Conservation (phyloP, 768 basidiomycete species). For the Kwoniella sp. region DNA sequence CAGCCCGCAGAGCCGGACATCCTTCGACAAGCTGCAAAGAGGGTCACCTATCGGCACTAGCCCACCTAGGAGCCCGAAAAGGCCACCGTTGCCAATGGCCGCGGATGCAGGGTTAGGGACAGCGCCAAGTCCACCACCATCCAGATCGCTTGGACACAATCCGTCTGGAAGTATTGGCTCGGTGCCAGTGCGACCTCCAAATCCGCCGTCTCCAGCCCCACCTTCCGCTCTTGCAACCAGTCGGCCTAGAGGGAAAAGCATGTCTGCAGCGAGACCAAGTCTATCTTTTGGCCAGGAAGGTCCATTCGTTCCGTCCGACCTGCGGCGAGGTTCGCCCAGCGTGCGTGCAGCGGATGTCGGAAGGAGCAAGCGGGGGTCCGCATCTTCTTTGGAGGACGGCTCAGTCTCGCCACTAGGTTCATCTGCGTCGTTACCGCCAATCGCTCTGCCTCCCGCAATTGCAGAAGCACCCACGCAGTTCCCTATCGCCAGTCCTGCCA, state of each 20-base stretch:
- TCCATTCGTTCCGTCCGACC: background rate
- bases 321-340: background rate
- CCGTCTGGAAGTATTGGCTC: too few relatives aligned
- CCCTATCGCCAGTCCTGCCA: background rate
- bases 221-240: slow-evolving; percentile 4
- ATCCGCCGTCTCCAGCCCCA: too few relatives aligned
- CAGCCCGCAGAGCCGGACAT: slow-evolving; percentile 4
- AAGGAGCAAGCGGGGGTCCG: too few relatives aligned
- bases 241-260: slow-evolving; percentile 23
- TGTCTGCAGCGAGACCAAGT: slow-evolving; percentile 1
- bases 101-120: background rate
- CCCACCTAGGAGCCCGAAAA: slow-evolving; percentile 9
- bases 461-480: slow-evolving; percentile 1
- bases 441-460: slow-evolving; percentile 18
- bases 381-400: too few relatives aligned
- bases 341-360: too few relatives aligned
- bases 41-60: slow-evolving; percentile 6
- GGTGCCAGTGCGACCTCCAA: too few relatives aligned
- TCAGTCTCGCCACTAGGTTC: background rate
- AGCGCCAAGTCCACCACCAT: slow-evolving; percentile 1
- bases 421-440: slow-evolving; percentile 16
- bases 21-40: slow-evolving; percentile 2
- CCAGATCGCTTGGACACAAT: too few relatives aligned
- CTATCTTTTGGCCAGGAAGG: background rate
- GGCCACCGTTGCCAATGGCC: background rate